Percentiles rank a stretch among this genome's conserved stretches.
phyloP scores from a whole-genome alignment of 2,329 filamentous ascomycete genomes.

The Metarhizium anisopliae region DNA sequence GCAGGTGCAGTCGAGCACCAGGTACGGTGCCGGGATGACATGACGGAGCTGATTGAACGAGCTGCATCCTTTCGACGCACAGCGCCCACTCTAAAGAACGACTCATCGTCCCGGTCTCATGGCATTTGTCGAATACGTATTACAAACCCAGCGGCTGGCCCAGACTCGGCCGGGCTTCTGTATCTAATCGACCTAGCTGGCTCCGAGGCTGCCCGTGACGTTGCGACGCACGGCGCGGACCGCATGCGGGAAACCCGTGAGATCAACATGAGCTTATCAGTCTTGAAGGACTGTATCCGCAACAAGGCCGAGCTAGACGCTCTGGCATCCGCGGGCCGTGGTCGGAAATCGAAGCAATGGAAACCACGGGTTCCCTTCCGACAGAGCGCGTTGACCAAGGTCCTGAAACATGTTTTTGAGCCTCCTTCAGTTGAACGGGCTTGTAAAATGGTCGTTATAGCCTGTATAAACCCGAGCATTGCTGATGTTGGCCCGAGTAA shows the following conservation, averaged over 20 bases:
- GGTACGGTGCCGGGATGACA: not conserved
- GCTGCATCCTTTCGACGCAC: constrained; percentile 31
- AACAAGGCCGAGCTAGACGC: constrained; percentile 29
- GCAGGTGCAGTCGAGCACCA: not conserved
- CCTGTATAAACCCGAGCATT: no score
- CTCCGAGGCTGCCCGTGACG: constrained; percentile 37
- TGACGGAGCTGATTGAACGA: constrained; percentile 20
- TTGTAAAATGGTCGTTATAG: no score
- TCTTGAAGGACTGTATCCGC: constrained; percentile 44
- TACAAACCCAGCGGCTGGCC: constrained; percentile 17
- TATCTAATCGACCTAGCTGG: constrained; percentile 40
- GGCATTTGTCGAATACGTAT: constrained; percentile 38
- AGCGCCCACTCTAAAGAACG: constrained; percentile 35
- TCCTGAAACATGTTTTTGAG: no score
- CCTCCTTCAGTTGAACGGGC: no score
- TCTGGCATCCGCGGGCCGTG: no score
- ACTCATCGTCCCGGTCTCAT: constrained; percentile 38
- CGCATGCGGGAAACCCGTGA: constrained; percentile 37
- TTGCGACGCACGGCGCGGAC: constrained; percentile 26
- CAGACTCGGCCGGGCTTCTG: constrained; percentile 30
- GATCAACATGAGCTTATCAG: constrained; percentile 39
- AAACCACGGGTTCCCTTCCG: no score
- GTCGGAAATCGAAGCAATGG: no score
- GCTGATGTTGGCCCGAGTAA: no score
- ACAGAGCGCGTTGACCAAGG: no score